Conservation (phyloP, 305 asterid species). For the Solanum hybrid region DNA sequence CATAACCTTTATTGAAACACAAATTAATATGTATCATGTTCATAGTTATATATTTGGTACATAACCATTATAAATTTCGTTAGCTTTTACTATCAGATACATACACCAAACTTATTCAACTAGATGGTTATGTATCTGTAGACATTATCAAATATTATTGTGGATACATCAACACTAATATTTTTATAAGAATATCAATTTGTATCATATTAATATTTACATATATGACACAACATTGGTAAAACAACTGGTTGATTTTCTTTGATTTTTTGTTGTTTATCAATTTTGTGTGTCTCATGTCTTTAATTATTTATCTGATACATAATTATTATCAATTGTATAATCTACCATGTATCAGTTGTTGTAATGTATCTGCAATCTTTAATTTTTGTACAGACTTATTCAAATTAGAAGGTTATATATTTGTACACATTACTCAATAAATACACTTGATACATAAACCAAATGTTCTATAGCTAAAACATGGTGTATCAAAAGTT, state of each 20-base stretch:
- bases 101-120: neutral
- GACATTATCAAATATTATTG: neutral
- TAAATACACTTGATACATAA: neutral
- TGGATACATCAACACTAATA: neutral
- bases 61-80: too few species aligned
- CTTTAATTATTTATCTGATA: neutral
- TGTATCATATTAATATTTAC: neutral
- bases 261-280: neutral
- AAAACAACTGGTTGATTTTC: too few species aligned
- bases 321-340: neutral
- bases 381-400: neutral
- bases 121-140: neutral
- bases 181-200: neutral
- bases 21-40: neutral
- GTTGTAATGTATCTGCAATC: neutral
- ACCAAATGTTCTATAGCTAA: neutral
- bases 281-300: neutral
- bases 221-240: neutral
- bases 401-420: neutral
- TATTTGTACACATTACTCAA: neutral
- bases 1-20: too few species aligned
- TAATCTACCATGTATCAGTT: neutral
- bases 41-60: neutral
- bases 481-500: too few species aligned
- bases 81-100: neutral